Evolutionary conservation across 495 filamentous ascomycete species (phyloP), one percentile per base, ranked within the genome.

Genomic region (Pseudoneurospora amorphoporcata): DNA sequence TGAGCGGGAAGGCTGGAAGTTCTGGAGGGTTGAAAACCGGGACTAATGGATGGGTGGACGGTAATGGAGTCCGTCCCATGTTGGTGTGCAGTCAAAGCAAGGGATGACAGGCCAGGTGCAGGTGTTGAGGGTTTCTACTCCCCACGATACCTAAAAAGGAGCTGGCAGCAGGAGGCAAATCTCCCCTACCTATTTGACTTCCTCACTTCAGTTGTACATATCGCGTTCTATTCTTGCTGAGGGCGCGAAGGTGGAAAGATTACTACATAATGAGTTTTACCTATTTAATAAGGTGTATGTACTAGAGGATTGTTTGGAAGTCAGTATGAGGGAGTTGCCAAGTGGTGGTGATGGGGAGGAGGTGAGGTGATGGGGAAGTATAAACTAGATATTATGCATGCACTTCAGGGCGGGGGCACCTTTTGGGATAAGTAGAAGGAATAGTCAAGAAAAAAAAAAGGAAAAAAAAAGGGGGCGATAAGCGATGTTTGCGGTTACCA

Each of bases 1-100:
- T 32, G 92, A 91, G 72, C 84, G 90, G 70, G 90, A 91, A 76
- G 92, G 91, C 1, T 98, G 95, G 95, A 95, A 94, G 81, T 98
- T 97, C 80, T 99, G 95, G 95, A 90, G 89, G 77, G 85, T 88
- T 35, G 86, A 88, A 70, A 83, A 79, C 75, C 74, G 75, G 42
- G 61, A 70, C 68, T 23, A 45, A 19, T 5, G 45, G 45, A 7
- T 29, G n/a, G n/a, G 10, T 10, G 53, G 29, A 65, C 14, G 29
- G 16, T 65, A 37, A 65, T 35, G 14, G 29, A 58, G 47, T 0
- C 39, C 16, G 10, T 65, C 29, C 53, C 53, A 65, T 65, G 29
- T 65, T 23, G 23, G 53, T 65, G 53, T 65, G 53, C 53, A 35
- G 53, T 12, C 12, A 61, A 61, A 53, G 45, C n/a, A 23, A 65